These are phyloP conservation scores for Geotrichum ghanense DNA, from an alignment of 805 yeast species.

Conservation along the genomic window DNA sequence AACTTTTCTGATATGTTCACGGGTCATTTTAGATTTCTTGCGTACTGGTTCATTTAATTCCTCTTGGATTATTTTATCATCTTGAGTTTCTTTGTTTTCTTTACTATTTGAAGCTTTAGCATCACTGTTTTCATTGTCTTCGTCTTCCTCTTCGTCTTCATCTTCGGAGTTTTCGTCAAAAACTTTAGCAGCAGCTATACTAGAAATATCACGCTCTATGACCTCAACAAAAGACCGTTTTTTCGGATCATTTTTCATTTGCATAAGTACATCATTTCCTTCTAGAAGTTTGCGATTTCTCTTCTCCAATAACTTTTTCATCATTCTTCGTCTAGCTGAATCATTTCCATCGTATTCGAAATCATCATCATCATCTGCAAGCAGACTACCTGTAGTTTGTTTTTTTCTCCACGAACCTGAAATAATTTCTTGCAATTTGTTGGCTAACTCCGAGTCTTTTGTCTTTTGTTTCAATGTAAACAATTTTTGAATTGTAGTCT, in stretches of 20 bases:
- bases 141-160: not conserved
- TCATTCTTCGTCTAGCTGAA: not conserved
- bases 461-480: conserved; percentile 13
- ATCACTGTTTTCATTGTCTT: too few relatives aligned
- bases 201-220: not conserved
- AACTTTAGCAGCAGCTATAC: not conserved
- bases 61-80: not conserved
- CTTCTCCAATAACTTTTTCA: not conserved
- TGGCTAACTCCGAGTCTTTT: conserved; percentile 14
- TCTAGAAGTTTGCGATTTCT: not conserved
- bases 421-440: conserved; percentile 17
- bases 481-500: conserved; percentile 11
- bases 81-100: too few relatives aligned
- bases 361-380: conserved; percentile 8
- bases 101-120: too few relatives aligned
- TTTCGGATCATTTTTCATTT: not conserved
- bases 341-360: not conserved
- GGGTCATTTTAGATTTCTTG: not conserved
- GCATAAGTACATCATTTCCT: not conserved
- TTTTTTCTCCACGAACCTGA: conserved; percentile 13
- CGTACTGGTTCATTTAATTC: not conserved
- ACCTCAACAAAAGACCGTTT: not conserved
- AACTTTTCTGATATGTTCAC: not conserved
- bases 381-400: conserved; percentile 4
- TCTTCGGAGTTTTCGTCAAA: not conserved